phyloP scores from a whole-genome alignment of 2,329 filamentous ascomycete genomes.

The Xylaria hypoxylon region DNA sequence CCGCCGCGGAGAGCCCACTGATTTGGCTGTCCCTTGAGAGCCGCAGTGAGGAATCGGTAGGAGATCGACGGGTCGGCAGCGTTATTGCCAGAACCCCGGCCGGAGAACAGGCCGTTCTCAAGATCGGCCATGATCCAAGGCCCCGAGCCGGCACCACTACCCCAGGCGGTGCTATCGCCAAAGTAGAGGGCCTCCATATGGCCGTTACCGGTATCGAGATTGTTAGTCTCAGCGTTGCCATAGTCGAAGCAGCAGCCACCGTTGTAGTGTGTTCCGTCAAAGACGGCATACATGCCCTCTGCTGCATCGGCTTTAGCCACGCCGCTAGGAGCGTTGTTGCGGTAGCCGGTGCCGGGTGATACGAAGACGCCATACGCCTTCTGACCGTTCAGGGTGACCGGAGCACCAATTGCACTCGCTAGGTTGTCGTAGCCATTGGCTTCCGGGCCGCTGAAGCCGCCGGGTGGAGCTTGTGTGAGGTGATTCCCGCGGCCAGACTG shows the following conservation, averaged over 20 bases:
- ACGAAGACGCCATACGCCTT: slow-evolving; percentile 74
- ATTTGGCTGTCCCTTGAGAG: slow-evolving; percentile 67
- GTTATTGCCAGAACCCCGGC: slow-evolving; percentile 59
- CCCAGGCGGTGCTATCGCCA: slow-evolving; percentile 66
- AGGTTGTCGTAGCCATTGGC: slow-evolving; percentile 69
- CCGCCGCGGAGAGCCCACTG: slow-evolving; percentile 70
- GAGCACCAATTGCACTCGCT: slow-evolving; percentile 68
- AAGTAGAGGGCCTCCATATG: slow-evolving; percentile 79
- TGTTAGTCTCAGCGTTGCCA: slow-evolving; percentile 66
- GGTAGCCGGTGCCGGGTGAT: slow-evolving; percentile 71
- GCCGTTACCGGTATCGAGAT: slow-evolving; percentile 67
- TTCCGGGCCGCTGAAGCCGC: slow-evolving; percentile 67
- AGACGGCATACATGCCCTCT: slow-evolving; percentile 70
- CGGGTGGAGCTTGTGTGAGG: slow-evolving; percentile 70
- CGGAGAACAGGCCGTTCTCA: slow-evolving; percentile 74
- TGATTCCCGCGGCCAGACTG: slow-evolving; percentile 72
- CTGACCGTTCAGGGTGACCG: slow-evolving; percentile 68
- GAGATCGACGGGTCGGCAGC: slow-evolving; percentile 63
- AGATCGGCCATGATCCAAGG: slow-evolving; percentile 78
- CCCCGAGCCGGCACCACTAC: slow-evolving; percentile 66
- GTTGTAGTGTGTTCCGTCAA: slow-evolving; percentile 71
- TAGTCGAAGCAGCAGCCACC: slow-evolving; percentile 68
- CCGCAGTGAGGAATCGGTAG: slow-evolving; percentile 66
- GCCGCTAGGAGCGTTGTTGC: slow-evolving; percentile 65
- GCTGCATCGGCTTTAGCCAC: slow-evolving; percentile 66